phyloP scores from a whole-genome alignment of 2,329 filamentous ascomycete genomes.

The Apiospora rasikravindrae region DNA sequence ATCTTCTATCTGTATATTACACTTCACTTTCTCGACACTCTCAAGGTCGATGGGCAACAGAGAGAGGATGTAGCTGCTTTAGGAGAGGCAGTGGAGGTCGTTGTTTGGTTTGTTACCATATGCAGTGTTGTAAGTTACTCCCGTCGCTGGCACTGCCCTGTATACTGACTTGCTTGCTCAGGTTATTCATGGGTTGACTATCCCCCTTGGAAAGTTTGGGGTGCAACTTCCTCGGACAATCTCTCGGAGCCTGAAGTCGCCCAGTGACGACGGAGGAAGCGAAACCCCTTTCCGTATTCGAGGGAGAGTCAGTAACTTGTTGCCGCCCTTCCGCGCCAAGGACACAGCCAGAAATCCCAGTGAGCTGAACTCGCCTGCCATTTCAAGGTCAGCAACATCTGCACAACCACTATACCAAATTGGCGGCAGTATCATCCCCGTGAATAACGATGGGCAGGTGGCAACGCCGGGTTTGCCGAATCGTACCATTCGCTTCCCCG shows the following conservation, averaged over 20 bases:
- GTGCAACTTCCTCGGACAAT: slow-evolving; percentile 68
- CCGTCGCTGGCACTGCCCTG: not conserved
- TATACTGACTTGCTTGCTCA: slow-evolving; percentile 18
- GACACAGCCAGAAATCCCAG: slow-evolving; percentile 21
- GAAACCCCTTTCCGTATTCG: slow-evolving; percentile 37
- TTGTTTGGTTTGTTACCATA: slow-evolving; percentile 86
- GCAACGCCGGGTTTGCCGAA: slow-evolving; percentile 2
- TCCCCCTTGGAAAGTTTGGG: slow-evolving; percentile 74
- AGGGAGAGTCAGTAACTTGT: slow-evolving; percentile 36
- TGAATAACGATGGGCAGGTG: not conserved
- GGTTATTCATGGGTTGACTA: slow-evolving; percentile 82
- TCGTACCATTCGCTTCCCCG: slow-evolving; percentile 19
- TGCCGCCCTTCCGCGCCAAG: slow-evolving; percentile 26
- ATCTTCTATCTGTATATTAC: slow-evolving; percentile 89
- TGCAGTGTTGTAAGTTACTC: slow-evolving; percentile 74
- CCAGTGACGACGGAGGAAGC: slow-evolving; percentile 29
- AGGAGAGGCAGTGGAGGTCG: slow-evolving; percentile 68
- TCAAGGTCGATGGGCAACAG: slow-evolving; percentile 63
- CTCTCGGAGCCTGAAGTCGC: slow-evolving; percentile 53
- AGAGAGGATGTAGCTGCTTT: slow-evolving; percentile 71
- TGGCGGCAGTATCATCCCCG: slow-evolving; percentile 36
- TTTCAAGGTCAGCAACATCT: slow-evolving; percentile 25
- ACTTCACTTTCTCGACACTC: slow-evolving; percentile 70
- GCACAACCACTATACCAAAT: slow-evolving; percentile 41
- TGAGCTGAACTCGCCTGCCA: slow-evolving; percentile 10